Conservation (phyloP, 345 rosid species). For the Gossypium ekmanianum region DNA sequence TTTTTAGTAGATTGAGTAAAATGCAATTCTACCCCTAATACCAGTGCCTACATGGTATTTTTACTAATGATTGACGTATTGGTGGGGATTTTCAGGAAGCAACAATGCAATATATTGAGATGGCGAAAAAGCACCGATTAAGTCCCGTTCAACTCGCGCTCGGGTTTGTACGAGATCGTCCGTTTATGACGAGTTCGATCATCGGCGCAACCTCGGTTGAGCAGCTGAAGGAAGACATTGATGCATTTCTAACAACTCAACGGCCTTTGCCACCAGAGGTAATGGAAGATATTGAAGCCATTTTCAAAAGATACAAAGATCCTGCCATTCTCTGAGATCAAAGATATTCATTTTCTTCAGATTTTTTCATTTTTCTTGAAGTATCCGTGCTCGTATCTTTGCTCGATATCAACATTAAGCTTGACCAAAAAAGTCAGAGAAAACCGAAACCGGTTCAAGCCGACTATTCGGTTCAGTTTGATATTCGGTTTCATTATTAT, state of each 20-base stretch:
- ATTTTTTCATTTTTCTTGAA: too few species aligned
- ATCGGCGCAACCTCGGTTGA: conserved; percentile 72
- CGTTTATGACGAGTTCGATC: conserved; percentile 76
- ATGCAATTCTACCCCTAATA: neutral
- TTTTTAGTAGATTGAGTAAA: too few species aligned
- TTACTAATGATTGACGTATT: neutral
- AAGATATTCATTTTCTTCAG: neutral
- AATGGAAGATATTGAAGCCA: conserved; percentile 56
- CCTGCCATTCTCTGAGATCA: conserved; percentile 28
- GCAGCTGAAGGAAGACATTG: conserved; percentile 80
- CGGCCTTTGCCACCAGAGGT: conserved; percentile 62
- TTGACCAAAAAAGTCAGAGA: too few species aligned
- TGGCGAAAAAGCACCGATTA: conserved; percentile 67
- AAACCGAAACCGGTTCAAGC: too few species aligned
- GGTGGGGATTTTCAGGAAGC: conserved; percentile 53
- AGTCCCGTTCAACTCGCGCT: conserved; percentile 74
- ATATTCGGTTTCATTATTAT: too few species aligned
- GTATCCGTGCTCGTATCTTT: too few species aligned
- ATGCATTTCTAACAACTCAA: conserved; percentile 56
- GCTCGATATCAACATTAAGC: too few species aligned
- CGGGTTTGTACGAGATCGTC: conserved; percentile 70
- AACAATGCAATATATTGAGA: conserved; percentile 54
- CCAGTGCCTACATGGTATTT: too few species aligned
- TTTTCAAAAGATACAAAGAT: conserved; percentile 67
- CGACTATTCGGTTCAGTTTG: too few species aligned